phyloP scores from a whole-genome alignment of 1,284 basidiomycete genomes.

The Ustilago crameri region DNA sequence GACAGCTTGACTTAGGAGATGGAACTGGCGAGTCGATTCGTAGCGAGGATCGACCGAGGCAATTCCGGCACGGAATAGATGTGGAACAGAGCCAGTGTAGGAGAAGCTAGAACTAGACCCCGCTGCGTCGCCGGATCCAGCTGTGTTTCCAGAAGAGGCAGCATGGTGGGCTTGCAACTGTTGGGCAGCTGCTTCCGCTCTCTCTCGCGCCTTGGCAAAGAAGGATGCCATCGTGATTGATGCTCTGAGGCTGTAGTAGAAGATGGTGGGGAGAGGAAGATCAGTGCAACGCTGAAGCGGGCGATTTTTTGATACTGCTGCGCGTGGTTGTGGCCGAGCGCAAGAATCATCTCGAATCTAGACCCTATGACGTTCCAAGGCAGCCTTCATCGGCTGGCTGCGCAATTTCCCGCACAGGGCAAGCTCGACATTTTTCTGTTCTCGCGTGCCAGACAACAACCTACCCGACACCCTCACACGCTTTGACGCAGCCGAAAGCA shows the following conservation, averaged over 20 bases:
- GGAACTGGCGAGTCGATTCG: conserved; percentile 56
- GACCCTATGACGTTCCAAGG: background rate
- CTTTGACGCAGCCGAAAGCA: no score
- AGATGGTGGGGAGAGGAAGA: conserved; percentile 1
- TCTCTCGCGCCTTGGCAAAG: conserved; percentile 56
- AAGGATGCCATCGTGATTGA: conserved; percentile 55
- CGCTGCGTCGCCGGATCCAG: conserved; percentile 8
- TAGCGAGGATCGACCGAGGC: conserved; percentile 61
- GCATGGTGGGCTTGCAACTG: conserved; percentile 51
- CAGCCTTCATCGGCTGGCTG: no score
- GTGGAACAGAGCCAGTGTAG: conserved; percentile 57
- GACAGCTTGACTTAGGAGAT: conserved; percentile 54
- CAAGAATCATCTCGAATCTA: background rate
- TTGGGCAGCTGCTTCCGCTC: conserved; percentile 60
- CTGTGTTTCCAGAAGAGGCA: conserved; percentile 16
- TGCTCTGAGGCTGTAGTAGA: background rate
- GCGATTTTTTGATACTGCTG: background rate
- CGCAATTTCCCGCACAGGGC: no score
- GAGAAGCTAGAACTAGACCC: conserved; percentile 34
- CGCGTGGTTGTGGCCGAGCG: no score
- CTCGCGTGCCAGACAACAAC: no score
- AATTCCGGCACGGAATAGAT: conserved; percentile 54
- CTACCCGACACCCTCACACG: no score
- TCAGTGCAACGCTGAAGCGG: background rate
- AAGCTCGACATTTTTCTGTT: no score